Base-by-base conservation (phyloP, 2,329 filamentous ascomycete species). In the Tolypocladium endophyticum region DNA sequence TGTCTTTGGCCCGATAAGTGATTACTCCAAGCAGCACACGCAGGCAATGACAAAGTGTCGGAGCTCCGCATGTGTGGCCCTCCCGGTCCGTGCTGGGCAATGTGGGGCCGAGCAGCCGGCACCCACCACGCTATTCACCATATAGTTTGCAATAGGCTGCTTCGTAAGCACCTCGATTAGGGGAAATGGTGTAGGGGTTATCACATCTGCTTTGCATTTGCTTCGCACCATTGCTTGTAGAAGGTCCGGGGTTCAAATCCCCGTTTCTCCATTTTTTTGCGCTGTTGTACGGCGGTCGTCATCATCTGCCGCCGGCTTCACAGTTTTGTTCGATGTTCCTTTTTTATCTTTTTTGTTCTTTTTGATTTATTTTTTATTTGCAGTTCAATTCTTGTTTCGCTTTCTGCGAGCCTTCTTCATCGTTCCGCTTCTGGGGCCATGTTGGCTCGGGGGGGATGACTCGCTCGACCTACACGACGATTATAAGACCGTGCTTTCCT, bases 201-300 rank as follows among this genome's bases (percentile, higher is more conserved):
- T 61, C 61, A 62, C 61, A 56, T 63, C 59, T 60, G 62, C 62
- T 64, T 64, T 64, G 62, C 62, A 64, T 43, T 36, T 36, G 35
- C 35, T 36, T 36, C 35, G 35, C 35, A 36, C 23, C 45, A 56
- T 23, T 41, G 54, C 36, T 57, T 59, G 61, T 60, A 60, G 61
- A 63, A 63, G 62, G 61, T 61, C 62, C 58, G 60, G 62, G 62
- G 62, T 64, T 64, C 62, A 64, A 64, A 60, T 62, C 62, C 62
- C 62, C 58, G 58, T 58, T 58, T 61, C 61, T 64, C 62, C 62
- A 64, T 4, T 33, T 3, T 52, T 53, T 53, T 53, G 18, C 6
- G 1, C 18, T 20, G 28, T 5, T 8, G 18, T 5, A 9, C 6
- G 39, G 39, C 8, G 18, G 39, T 41, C 1, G 39, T n/a, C 18